Evolutionary conservation across 805 yeast species (phyloP).

Genomic region (Candida coleopterorum): DNA sequence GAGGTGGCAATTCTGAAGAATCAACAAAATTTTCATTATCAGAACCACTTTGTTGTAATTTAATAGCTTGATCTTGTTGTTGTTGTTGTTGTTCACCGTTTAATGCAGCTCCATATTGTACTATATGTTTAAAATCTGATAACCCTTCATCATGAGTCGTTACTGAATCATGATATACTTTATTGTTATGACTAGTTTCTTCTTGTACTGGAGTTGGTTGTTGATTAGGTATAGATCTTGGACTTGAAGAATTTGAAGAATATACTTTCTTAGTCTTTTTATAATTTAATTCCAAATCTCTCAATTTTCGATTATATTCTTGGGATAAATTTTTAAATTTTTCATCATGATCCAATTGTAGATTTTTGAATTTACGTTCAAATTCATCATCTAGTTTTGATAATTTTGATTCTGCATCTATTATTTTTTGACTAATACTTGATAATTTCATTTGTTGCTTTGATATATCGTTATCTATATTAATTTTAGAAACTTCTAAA

Average conservation of each 20-base stretch:
- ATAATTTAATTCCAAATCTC: constrained; percentile 5
- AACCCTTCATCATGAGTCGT: constrained; percentile 21
- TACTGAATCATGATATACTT: constrained; percentile 15
- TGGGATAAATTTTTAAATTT: background rate
- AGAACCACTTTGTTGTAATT: background rate
- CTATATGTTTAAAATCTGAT: constrained; percentile 34
- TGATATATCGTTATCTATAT: constrained; percentile 17
- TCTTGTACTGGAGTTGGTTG: constrained; percentile 8
- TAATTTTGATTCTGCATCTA: constrained; percentile 5
- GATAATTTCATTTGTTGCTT: constrained; percentile 15
- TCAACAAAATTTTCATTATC: constrained; percentile 1
- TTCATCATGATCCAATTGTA: constrained; percentile 7
- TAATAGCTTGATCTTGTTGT: constrained; percentile 1
- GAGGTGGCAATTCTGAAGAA: constrained; percentile 10
- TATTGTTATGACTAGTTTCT: background rate
- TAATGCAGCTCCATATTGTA: constrained; percentile 31
- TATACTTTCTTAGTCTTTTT: constrained; percentile 3
- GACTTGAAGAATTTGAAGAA: background rate
- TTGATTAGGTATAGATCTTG: constrained; percentile 8
- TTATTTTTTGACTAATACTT: constrained; percentile 6
- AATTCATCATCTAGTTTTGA: constrained; percentile 3
- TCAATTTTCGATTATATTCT: constrained; percentile 3
- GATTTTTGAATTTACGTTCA: constrained; percentile 1
- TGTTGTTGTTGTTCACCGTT: constrained; percentile 19
- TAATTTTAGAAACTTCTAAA: constrained; percentile 14